Conservation (phyloP, 1,284 basidiomycete species). For the Jaminaea rosea region DNA sequence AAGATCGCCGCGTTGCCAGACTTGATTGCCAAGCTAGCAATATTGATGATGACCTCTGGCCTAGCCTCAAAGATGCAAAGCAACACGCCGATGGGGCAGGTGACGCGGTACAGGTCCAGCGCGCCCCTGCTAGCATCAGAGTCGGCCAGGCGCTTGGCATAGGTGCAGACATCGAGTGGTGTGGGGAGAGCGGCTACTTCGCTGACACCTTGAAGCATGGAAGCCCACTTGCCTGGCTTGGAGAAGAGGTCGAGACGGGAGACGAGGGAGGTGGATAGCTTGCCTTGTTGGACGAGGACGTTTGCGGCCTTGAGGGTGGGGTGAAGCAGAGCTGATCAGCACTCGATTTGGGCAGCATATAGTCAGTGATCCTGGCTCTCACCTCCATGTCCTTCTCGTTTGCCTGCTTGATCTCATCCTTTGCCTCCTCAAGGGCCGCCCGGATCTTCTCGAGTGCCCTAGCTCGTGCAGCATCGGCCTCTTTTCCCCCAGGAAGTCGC, state of each 20-base stretch:
- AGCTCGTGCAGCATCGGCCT: conserved; percentile 18
- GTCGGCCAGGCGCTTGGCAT: conserved; percentile 71
- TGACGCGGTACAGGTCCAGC: conserved; percentile 82
- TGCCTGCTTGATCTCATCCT: conserved; percentile 22
- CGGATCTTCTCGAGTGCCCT: conserved; percentile 26
- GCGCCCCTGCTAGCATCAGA: conserved; percentile 5
- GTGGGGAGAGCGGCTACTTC: conserved; percentile 79
- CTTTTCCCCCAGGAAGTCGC: conserved; percentile 7
- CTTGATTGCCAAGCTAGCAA: conserved; percentile 90
- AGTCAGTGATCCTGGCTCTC: background rate
- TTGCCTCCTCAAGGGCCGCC: conserved; percentile 19
- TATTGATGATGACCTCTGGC: conserved; percentile 96
- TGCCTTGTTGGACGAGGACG: conserved; percentile 66
- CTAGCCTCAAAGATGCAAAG: conserved; percentile 96
- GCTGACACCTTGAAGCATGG: conserved; percentile 78
- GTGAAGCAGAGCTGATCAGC: background rate
- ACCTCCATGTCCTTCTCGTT: conserved; percentile 37
- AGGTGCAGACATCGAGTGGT: conserved; percentile 77
- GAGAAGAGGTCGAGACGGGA: conserved; percentile 76
- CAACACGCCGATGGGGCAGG: conserved; percentile 92
- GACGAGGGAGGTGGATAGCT: conserved; percentile 70
- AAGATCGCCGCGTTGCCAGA: conserved; percentile 59
- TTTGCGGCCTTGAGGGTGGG: conserved; percentile 58
- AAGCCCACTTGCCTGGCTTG: conserved; percentile 77
- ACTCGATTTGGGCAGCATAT: background rate